Conservation (phyloP, 2,329 filamentous ascomycete species). For the Colletotrichum sidae region DNA sequence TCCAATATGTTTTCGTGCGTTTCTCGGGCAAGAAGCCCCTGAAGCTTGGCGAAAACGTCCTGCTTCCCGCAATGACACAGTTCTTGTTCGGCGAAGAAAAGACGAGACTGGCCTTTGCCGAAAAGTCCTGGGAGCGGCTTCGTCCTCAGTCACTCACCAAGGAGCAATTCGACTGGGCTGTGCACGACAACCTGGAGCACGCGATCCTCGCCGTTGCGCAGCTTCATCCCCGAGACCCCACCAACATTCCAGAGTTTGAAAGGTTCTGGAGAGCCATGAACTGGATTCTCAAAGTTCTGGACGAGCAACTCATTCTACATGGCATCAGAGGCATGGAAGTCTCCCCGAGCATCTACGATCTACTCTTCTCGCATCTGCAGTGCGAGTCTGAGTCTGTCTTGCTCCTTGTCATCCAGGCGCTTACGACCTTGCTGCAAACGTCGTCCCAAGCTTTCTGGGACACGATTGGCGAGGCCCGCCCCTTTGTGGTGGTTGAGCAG, state of each 20-base stretch:
- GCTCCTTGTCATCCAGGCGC: slow-evolving; percentile 75
- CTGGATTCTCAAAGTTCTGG: slow-evolving; percentile 79
- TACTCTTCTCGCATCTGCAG: slow-evolving; percentile 67
- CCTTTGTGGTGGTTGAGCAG: slow-evolving; percentile 84
- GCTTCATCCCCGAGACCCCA: slow-evolving; percentile 54
- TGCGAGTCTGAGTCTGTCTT: slow-evolving; percentile 69
- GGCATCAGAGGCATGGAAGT: slow-evolving; percentile 83
- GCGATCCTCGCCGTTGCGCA: slow-evolving; percentile 73
- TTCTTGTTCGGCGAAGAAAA: slow-evolving; percentile 84
- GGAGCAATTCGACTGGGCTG: slow-evolving; percentile 88
- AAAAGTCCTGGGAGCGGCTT: slow-evolving; percentile 74
- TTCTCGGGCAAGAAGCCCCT: slow-evolving; percentile 84
- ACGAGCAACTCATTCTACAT: slow-evolving; percentile 79
- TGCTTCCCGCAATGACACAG: slow-evolving; percentile 84
- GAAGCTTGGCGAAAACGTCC: slow-evolving; percentile 76
- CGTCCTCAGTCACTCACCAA: slow-evolving; percentile 70
- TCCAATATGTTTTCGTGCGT: slow-evolving; percentile 85
- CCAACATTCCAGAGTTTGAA: slow-evolving; percentile 63
- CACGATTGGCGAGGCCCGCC: slow-evolving; percentile 83
- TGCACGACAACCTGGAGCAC: slow-evolving; percentile 77
- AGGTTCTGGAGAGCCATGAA: slow-evolving; percentile 84
- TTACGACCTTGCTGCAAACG: slow-evolving; percentile 78
- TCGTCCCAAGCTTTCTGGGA: slow-evolving; percentile 89
- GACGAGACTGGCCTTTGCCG: slow-evolving; percentile 74
- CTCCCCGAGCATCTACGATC: slow-evolving; percentile 77